Base-by-base conservation (phyloP, 2,329 filamentous ascomycete genomes). In the Dryadomyces quercus-mongolicae region DNA sequence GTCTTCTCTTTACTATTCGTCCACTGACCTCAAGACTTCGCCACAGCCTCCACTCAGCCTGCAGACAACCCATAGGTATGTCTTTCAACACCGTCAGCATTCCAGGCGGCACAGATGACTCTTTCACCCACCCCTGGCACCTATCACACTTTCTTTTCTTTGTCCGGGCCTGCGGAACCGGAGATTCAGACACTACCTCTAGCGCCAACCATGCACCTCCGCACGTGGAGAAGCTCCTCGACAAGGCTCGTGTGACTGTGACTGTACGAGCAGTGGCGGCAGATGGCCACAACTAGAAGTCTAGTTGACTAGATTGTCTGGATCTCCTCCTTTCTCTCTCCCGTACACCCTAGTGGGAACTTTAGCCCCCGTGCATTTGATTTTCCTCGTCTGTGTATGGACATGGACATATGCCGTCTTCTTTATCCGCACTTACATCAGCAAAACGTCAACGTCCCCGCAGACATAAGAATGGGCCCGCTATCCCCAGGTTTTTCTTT, bases 101-200 rank as follows among this genome's bases (percentile, higher is more conserved):
- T 31, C 25, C 25, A 31, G 25, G 25, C 25, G 25, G 36, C 36
- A 40, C 36, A 40, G 36, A n/a, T 3, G 42, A 16, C 13, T 44
- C 12, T 20, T n/a, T n/a, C n/a, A n/a, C 25, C 25, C 25, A 31
- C 25, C 38, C 38, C 8, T 4, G n/a, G n/a, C n/a, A 4, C 38
- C 38, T 12, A 8, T 16, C 42, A 44, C 8, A 44, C 3, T 9
- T 16, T 20, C 7, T 18, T 18, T 16, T 44, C 42, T 44, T 44
- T 44, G 42, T 44, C 36, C 42, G 42, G 42, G 16, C n/a, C 42
- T 44, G 49, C 49, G 49, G 49, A 51, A 51, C 22, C 49, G 49
- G 49, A 43, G 15, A n/a, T 22, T 15, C 45, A 25, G 36, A 22
- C 21, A 20, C 10, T 18, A 40, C 6, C 20, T 22, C 7, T 9